Evolutionary conservation across 345 rosid species (phyloP).

Genomic region (Salix purpurea): DNA sequence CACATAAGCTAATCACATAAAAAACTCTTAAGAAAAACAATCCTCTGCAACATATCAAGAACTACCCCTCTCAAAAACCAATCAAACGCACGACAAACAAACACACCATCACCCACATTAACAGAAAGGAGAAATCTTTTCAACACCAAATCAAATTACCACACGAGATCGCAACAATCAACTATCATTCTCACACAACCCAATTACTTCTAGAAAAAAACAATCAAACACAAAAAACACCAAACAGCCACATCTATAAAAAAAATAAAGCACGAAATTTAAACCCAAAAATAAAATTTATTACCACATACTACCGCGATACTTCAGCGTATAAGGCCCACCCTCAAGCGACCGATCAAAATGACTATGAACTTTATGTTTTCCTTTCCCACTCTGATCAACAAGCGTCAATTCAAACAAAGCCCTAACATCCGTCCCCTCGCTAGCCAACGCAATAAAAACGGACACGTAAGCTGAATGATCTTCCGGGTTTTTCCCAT

Average conservation of each 20-base stretch:
- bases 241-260: background rate
- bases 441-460: conserved; percentile 66
- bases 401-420: conserved; percentile 59
- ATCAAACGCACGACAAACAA: background rate
- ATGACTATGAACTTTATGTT: conserved; percentile 71
- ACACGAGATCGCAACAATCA: background rate
- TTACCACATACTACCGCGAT: conserved; percentile 58
- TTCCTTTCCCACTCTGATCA: conserved; percentile 71
- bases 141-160: background rate
- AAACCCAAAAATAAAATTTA: background rate
- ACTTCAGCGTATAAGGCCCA: conserved; percentile 67
- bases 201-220: background rate
- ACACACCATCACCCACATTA: background rate
- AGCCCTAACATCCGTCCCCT: conserved; percentile 64
- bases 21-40: background rate
- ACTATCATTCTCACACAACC: background rate
- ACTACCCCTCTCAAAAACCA: background rate
- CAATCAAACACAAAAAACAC: background rate
- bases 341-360: conserved; percentile 60
- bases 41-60: background rate
- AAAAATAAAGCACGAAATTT: background rate
- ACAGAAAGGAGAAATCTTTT: background rate
- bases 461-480: conserved; percentile 53
- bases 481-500: conserved; percentile 67
- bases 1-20: background rate